Evolutionary conservation across 371 early-diverging fungal species (phyloP), one percentile per base, ranked within the genome.

Genomic region (Lichtheimia corymbifera): DNA sequence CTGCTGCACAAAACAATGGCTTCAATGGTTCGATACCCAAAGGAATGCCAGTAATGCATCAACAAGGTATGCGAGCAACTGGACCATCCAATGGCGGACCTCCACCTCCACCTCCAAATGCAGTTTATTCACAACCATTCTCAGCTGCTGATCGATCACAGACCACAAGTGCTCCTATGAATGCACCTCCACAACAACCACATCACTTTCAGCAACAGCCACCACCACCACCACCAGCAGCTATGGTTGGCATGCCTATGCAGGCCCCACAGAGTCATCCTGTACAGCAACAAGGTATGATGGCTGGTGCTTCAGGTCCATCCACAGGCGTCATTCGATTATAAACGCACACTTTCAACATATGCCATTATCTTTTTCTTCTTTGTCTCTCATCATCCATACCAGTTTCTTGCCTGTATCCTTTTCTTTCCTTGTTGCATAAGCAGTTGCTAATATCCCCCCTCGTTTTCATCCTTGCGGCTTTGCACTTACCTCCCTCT

Each of bases 1-100:
- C 88, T 5, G 80, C 89, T 24, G 86, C 90, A 1, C 85, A 87
- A 57, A 79, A 87, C 7, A 88, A 86, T 62, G 91, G 89, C 5
- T 77, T 77, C 41, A 49, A 42, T 11, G 12, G 57, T 27, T 50
- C 63, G 6, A 22, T 56, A 30, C 58, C 43, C 20, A 54, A 60
- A 41, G 61, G 51, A 22, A 15, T 63, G 40, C 59, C 56, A 42
- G 35, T 61, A 28, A 61, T 61, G 61, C 61, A 55, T 20, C 66
- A 56, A 49, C 61, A 65, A 44, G 63, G 61, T 50, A 55, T 65
- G 22, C 61, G 52, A 30, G 22, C 59, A 18, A 25, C 53, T n/a
- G 13, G 20, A 18, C 30, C 54, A 53, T 52, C 27, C 2, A 28
- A 52, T 40, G n/a, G 40, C 14, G 47, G 40, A 30, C 53, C 43